Conservation (phyloP, 2,329 filamentous ascomycete species). For the Venturia pyrina region DNA sequence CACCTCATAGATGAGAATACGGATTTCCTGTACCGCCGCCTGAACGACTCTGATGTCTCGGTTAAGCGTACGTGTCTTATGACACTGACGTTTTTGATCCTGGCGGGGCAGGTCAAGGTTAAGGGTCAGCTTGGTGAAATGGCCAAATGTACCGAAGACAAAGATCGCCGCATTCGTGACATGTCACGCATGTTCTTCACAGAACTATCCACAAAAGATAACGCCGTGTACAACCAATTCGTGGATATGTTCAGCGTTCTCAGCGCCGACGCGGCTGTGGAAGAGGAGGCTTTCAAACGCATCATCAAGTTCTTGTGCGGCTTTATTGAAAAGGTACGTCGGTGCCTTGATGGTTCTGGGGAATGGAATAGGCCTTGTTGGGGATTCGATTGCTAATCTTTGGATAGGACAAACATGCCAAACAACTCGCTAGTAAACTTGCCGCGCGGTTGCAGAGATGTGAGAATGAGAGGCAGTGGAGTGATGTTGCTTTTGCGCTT, state of each 20-base stretch:
- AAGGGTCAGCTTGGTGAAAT: constrained; percentile 98
- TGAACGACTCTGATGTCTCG: constrained; percentile 78
- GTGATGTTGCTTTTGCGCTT: constrained; percentile 88
- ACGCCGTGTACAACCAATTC: constrained; percentile 98
- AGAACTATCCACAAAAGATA: constrained; percentile 94
- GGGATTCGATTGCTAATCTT: constrained; percentile 13
- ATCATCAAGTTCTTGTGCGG: constrained; percentile 89
- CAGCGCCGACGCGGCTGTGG: constrained; percentile 67
- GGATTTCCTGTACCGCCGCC: constrained; percentile 87
- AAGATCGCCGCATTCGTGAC: constrained; percentile 89
- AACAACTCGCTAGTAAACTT: constrained; percentile 85
- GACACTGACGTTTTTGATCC: constrained; percentile 94
- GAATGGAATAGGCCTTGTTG: no score
- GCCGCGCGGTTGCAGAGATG: constrained; percentile 76
- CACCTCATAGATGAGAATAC: constrained; percentile 99
- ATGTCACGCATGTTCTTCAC: constrained; percentile 97
- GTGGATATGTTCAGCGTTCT: constrained; percentile 97
- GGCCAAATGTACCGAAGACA: constrained; percentile 96
- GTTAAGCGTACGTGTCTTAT: constrained; percentile 97
- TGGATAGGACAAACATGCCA: constrained; percentile 87
- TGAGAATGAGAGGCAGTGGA: constrained; percentile 93
- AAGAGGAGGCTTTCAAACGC: constrained; percentile 75
- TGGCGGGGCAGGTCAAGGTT: constrained; percentile 97
- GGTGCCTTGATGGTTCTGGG: background rate
- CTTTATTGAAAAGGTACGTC: constrained; percentile 87